Evolutionary conservation across 2,329 filamentous ascomycete genomes (phyloP).

Genomic region (Xylaria sp.): DNA sequence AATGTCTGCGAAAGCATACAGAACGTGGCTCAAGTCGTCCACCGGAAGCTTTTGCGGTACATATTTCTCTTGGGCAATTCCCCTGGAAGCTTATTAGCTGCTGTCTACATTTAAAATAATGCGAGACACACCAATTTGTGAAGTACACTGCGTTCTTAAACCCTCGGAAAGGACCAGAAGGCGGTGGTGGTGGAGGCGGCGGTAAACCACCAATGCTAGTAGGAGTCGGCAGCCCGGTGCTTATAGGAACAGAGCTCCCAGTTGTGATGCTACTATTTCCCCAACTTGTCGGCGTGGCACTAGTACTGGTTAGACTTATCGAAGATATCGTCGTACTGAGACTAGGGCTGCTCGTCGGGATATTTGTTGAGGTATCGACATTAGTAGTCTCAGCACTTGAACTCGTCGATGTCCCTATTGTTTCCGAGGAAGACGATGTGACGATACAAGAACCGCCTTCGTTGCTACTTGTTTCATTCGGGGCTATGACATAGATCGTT

Average conservation of each 20-base stretch:
- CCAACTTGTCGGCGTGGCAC: slow-evolving; percentile 14
- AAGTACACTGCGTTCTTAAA: slow-evolving; percentile 57
- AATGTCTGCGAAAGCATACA: slow-evolving; percentile 64
- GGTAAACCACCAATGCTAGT: slow-evolving; percentile 25
- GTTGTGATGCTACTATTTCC: slow-evolving; percentile 16
- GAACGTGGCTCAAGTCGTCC: slow-evolving; percentile 73
- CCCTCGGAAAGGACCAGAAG: slow-evolving; percentile 34
- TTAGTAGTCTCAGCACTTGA: slow-evolving; percentile 12
- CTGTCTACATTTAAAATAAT: background rate
- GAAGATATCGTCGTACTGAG: slow-evolving; percentile 8
- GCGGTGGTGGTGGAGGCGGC: slow-evolving; percentile 23
- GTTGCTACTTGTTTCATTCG: slow-evolving; percentile 23
- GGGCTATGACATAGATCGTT: slow-evolving; percentile 34
- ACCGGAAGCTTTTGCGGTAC: slow-evolving; percentile 71
- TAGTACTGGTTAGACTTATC: slow-evolving; percentile 12
- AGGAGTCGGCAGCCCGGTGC: slow-evolving; percentile 25
- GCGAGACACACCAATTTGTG: slow-evolving; percentile 55
- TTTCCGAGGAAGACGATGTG: slow-evolving; percentile 13
- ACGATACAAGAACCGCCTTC: slow-evolving; percentile 10
- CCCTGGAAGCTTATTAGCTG: slow-evolving; percentile 40
- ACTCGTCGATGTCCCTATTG: slow-evolving; percentile 16
- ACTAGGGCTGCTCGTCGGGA: slow-evolving; percentile 13
- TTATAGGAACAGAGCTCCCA: slow-evolving; percentile 21
- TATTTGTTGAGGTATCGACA: slow-evolving; percentile 4
- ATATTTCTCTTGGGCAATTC: slow-evolving; percentile 56